Evolutionary conservation across 2,329 filamentous ascomycete genomes (phyloP).

Genomic region (Pezicula rhizophila): DNA sequence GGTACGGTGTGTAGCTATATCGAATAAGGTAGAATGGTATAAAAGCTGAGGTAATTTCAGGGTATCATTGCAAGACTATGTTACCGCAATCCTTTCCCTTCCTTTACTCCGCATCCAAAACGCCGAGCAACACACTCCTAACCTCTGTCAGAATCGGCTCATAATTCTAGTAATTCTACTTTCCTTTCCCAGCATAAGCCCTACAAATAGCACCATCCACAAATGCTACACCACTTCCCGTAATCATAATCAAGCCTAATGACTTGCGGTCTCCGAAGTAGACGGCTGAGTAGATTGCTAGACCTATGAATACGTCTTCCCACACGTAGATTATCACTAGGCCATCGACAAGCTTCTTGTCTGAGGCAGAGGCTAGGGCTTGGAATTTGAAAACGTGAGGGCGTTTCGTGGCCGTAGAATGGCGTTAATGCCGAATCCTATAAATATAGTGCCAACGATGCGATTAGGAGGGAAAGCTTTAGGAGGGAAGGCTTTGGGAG

Average conservation of each 20-base stretch:
- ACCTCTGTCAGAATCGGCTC: slow-evolving; percentile 32
- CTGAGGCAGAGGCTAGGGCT: slow-evolving; percentile 17
- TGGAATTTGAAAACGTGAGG: slow-evolving; percentile 33
- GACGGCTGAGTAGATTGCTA: slow-evolving; percentile 31
- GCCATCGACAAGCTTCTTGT: slow-evolving; percentile 35
- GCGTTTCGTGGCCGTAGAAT: slow-evolving; percentile 22
- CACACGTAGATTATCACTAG: slow-evolving; percentile 41
- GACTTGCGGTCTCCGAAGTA: slow-evolving; percentile 33
- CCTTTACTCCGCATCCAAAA: background rate
- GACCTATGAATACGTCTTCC: slow-evolving; percentile 44
- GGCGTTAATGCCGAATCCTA: slow-evolving; percentile 34
- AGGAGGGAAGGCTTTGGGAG: no score
- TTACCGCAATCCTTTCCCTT: background rate
- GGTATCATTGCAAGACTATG: no score
- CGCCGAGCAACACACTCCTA: slow-evolving; percentile 15
- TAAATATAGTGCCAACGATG: slow-evolving; percentile 8
- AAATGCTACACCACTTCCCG: slow-evolving; percentile 34
- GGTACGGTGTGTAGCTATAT: no score
- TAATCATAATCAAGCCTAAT: slow-evolving; percentile 37
- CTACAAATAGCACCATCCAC: slow-evolving; percentile 40
- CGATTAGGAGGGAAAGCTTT: slow-evolving; percentile 1
- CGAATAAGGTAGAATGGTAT: no score
- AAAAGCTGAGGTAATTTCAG: no score
- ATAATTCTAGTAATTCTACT: slow-evolving; percentile 46
- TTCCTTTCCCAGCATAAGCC: slow-evolving; percentile 29